These are phyloP conservation scores for Oryza glaberrima DNA, from an alignment of 176 grass and related monocot species.

Conservation along the genomic window DNA sequence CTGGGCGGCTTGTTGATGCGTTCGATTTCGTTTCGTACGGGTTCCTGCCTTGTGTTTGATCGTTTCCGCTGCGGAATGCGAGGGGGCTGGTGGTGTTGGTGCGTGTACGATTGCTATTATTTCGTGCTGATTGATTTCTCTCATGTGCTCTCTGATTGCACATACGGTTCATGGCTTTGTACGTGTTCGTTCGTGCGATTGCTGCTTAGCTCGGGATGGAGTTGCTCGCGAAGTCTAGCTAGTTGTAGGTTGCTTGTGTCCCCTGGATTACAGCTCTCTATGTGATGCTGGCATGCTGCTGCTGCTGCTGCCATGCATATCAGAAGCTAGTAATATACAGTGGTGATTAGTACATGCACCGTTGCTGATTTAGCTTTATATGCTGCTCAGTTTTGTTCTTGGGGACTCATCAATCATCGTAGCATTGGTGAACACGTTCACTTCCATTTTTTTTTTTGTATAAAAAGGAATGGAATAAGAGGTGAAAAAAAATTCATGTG, in stretches of 20 bases:
- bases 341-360: constrained; percentile 23
- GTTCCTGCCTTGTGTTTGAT: background rate
- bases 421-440: background rate
- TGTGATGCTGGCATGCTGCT: background rate
- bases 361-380: background rate
- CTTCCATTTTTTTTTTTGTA: background rate
- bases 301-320: background rate
- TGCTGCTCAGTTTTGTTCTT: background rate
- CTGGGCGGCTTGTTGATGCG: background rate
- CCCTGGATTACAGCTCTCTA: background rate
- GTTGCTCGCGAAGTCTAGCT: background rate
- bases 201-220: background rate
- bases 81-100: background rate
- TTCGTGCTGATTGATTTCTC: constrained; percentile 33
- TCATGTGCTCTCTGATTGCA: constrained; percentile 29
- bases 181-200: background rate
- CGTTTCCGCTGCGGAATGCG: background rate
- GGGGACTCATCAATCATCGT: background rate
- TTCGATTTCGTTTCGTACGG: background rate
- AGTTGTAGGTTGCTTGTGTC: background rate
- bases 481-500: background rate
- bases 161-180: background rate
- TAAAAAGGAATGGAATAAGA: background rate
- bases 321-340: background rate
- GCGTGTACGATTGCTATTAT: constrained; percentile 28